Conservation (phyloP, 345 rosid species). For the Euphorbia tirucalli region DNA sequence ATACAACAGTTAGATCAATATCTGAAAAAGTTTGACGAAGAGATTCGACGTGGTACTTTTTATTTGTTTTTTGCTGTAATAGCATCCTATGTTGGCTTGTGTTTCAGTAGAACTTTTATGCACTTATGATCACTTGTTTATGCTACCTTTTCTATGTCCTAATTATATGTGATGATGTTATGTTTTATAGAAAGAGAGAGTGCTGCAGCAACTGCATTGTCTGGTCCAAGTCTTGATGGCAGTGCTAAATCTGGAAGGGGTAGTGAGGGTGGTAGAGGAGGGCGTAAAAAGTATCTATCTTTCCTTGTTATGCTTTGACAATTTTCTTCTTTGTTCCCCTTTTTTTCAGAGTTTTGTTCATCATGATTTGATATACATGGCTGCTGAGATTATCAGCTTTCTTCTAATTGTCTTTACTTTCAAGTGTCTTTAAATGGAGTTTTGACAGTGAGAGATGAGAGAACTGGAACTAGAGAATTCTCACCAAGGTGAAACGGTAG, state of each 20-base stretch:
- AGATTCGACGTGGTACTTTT: constrained; percentile 69
- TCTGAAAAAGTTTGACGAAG: constrained; percentile 72
- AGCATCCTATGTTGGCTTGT: background rate
- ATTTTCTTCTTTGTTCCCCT: background rate
- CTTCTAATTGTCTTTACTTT: background rate
- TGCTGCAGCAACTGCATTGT: constrained; percentile 36
- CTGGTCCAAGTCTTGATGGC: constrained; percentile 46
- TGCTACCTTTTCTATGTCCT: background rate
- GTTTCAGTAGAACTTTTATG: background rate
- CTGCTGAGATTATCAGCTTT: background rate
- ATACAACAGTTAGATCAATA: constrained; percentile 93
- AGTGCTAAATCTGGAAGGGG: constrained; percentile 59
- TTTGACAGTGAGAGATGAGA: background rate
- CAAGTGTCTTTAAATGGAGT: background rate
- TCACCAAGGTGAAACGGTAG: background rate
- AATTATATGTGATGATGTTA: background rate
- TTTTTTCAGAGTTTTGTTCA: background rate
- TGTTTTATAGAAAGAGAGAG: constrained; percentile 58
- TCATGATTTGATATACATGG: background rate
- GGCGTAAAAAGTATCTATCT: constrained; percentile 79
- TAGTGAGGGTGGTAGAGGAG: constrained; percentile 83
- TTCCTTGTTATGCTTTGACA: constrained; percentile 10
- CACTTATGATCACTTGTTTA: background rate
- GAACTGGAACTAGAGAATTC: background rate
- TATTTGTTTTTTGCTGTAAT: background rate